Evolutionary conservation across 2,329 filamentous ascomycete species (phyloP).

Genomic region (Alternaria sp.): DNA sequence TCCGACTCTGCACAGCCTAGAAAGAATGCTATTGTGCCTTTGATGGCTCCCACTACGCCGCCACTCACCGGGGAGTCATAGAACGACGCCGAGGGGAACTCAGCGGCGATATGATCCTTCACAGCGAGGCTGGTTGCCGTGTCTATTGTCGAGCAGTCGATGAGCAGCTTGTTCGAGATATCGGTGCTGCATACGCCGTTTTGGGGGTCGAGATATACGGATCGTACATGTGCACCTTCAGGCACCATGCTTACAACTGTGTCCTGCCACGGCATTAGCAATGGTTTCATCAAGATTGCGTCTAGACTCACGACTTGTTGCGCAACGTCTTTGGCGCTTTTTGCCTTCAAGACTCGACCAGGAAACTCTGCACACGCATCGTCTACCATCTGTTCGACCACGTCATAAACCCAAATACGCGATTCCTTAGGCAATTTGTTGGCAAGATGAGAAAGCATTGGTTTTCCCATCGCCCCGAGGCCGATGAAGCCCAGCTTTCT

Average conservation of each 20-base stretch:
- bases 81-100: conserved; percentile 54
- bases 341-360: conserved; percentile 47
- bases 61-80: conserved; percentile 63
- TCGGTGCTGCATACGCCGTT: conserved; percentile 53
- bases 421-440: conserved; percentile 53
- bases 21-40: conserved; percentile 63
- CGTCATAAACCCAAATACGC: conserved; percentile 58
- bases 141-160: conserved; percentile 65
- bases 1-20: conserved; percentile 57
- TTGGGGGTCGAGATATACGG: conserved; percentile 56
- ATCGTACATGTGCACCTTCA: conserved; percentile 58
- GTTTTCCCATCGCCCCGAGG: conserved; percentile 62
- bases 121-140: conserved; percentile 58
- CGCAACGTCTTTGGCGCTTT: conserved; percentile 57
- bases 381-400: conserved; percentile 52
- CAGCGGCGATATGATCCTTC: conserved; percentile 46
- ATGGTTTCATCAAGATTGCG: neutral
- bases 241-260: conserved; percentile 62
- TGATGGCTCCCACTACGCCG: conserved; percentile 59
- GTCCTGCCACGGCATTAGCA: conserved; percentile 44
- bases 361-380: conserved; percentile 52
- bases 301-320: conserved; percentile 54
- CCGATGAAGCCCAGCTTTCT: conserved; percentile 59
- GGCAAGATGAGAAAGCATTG: conserved; percentile 60
- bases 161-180: conserved; percentile 54